phyloP scores from a whole-genome alignment of 2,329 filamentous ascomycete species.

The Calonectria pseudoturangicola region DNA sequence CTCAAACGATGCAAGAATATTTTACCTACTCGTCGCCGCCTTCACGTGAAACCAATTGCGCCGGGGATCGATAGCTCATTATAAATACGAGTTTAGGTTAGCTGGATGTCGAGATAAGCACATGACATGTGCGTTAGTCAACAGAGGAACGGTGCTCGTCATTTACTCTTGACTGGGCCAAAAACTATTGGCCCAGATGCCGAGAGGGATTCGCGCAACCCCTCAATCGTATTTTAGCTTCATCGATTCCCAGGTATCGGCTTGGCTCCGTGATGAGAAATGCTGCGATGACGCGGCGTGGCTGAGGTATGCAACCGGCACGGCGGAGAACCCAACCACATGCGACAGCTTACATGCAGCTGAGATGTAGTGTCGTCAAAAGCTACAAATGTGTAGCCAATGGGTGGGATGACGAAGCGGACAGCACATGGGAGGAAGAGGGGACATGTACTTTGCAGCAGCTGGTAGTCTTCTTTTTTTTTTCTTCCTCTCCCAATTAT shows the following conservation, averaged over 20 bases:
- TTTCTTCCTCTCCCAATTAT: background rate
- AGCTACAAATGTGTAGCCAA: background rate
- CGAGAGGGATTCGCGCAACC: no score
- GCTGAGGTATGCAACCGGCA: conserved; percentile 30
- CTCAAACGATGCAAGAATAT: background rate
- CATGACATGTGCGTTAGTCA: background rate
- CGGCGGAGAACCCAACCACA: conserved; percentile 8
- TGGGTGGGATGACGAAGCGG: conserved; percentile 5
- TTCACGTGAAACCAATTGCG: background rate
- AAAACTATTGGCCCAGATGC: no score
- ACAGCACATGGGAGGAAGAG: background rate
- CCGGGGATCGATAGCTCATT: background rate
- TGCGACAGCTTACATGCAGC: conserved; percentile 25
- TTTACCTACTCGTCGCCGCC: background rate
- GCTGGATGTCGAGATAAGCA: background rate
- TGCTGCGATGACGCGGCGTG: conserved; percentile 35
- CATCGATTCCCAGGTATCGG: background rate
- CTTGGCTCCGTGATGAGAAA: conserved; percentile 18
- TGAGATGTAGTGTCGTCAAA: background rate
- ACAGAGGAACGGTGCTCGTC: background rate
- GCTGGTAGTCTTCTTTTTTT: background rate
- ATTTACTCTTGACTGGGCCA: background rate
- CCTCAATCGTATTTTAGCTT: conserved; percentile 1
- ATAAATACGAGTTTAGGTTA: conserved; percentile 16
- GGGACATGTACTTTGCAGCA: no score